Evolutionary conservation across 805 yeast genomes (phyloP).

Genomic region (Kregervanrija delftensis): DNA sequence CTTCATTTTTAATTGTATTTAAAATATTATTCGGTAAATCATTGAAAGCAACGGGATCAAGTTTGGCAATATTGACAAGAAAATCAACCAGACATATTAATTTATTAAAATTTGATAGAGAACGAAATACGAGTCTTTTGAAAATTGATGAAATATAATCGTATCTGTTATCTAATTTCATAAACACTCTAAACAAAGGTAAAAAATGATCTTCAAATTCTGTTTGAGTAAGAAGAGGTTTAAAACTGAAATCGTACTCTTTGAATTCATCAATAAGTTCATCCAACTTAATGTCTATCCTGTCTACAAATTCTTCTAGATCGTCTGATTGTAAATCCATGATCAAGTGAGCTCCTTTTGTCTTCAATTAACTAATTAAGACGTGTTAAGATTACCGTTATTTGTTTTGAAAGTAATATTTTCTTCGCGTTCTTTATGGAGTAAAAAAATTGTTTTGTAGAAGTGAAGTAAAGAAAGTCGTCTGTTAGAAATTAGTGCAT

Average conservation of each 20-base stretch:
- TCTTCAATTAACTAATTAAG: too few species aligned
- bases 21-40: conserved; percentile 19
- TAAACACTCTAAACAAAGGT: conserved; percentile 9
- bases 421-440: too few species aligned
- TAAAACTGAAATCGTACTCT: conserved; percentile 14
- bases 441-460: too few species aligned
- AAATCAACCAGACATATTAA: conserved; percentile 21
- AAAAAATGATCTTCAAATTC: conserved; percentile 20
- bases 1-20: conserved; percentile 1
- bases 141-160: conserved; percentile 12
- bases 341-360: too few species aligned
- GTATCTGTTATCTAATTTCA: conserved; percentile 13
- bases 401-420: too few species aligned
- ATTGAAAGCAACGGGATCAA: conserved; percentile 15
- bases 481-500: too few species aligned
- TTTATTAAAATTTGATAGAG: conserved; percentile 9
- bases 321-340: too few species aligned
- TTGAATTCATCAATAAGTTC: conserved; percentile 12
- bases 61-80: conserved; percentile 14
- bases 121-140: conserved; percentile 4
- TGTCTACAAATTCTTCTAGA: background rate
- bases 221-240: conserved; percentile 15
- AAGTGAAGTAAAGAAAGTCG: too few species aligned
- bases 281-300: conserved; percentile 10
- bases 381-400: too few species aligned